Conservation (phyloP, 2,329 filamentous ascomycete species). For the Aspergillus uvarum region DNA sequence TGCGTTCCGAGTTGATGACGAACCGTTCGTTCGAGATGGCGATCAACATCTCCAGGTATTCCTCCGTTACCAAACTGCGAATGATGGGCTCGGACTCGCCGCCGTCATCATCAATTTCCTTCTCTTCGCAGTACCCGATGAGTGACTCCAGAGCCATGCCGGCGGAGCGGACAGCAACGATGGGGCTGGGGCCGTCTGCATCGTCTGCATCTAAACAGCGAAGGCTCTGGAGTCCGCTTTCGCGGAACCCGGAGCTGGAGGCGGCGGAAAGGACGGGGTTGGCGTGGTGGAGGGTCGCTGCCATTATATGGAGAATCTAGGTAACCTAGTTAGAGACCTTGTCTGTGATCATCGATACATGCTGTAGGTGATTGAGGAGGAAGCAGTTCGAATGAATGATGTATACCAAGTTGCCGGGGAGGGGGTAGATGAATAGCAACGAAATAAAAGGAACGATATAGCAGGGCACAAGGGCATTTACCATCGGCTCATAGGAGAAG, state of each 20-base stretch:
- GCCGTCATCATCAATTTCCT: constrained; percentile 31
- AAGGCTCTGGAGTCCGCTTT: constrained; percentile 72
- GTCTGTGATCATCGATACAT: no score
- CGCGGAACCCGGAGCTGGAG: constrained; percentile 79
- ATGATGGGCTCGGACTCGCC: constrained; percentile 43
- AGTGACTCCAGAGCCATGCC: constrained; percentile 80
- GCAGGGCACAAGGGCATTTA: constrained; percentile 48
- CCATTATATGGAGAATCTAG: constrained; percentile 85
- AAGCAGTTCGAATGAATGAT: no score
- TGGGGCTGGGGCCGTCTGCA: constrained; percentile 57
- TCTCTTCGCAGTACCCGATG: constrained; percentile 57
- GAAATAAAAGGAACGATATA: background rate
- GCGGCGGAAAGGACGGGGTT: constrained; percentile 74
- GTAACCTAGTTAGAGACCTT: constrained; percentile 23
- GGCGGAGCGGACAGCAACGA: constrained; percentile 82
- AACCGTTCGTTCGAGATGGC: constrained; percentile 66
- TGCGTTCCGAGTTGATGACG: constrained; percentile 40
- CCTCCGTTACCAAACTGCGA: constrained; percentile 60
- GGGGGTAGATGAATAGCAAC: constrained; percentile 59
- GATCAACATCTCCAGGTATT: constrained; percentile 67
- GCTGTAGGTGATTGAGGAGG: no score
- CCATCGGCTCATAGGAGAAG: constrained; percentile 95
- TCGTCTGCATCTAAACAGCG: constrained; percentile 50
- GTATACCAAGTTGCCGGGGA: no score
- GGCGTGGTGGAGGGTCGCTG: constrained; percentile 71